phyloP scores from a whole-genome alignment of 2,329 filamentous ascomycete species.

The Aspergillus brasiliensis region DNA sequence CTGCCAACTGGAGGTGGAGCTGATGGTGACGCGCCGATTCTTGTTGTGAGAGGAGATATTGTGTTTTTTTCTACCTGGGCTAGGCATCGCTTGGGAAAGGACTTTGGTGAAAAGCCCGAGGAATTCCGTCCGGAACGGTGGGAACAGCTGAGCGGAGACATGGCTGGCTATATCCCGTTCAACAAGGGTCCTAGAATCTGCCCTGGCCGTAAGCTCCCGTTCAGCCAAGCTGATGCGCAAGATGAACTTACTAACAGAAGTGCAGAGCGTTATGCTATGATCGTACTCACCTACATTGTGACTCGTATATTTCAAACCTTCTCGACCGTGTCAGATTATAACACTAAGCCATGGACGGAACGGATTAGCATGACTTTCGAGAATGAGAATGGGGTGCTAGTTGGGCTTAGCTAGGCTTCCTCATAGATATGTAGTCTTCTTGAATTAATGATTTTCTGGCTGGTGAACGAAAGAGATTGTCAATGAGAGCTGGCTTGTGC shows the following conservation, averaged over 20 bases:
- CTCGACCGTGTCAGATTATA: conserved; percentile 11
- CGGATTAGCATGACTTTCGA: conserved; percentile 18
- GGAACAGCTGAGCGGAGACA: conserved; percentile 25
- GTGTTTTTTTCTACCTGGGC: conserved; percentile 26
- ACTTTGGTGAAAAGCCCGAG: conserved; percentile 30
- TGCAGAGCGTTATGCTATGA: conserved; percentile 17
- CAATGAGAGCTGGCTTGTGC: too few species aligned
- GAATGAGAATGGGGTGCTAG: conserved; percentile 18
- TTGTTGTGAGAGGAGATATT: conserved; percentile 23
- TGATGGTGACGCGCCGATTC: conserved; percentile 28
- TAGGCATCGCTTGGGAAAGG: conserved; percentile 33
- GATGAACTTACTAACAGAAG: neutral
- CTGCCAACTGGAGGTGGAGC: conserved; percentile 35
- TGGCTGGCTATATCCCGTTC: conserved; percentile 49
- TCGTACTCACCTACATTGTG: conserved; percentile 18
- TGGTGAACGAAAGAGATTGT: too few species aligned
- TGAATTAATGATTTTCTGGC: too few species aligned
- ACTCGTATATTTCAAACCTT: conserved; percentile 17
- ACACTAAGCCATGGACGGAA: conserved; percentile 13
- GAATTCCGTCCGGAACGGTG: conserved; percentile 37
- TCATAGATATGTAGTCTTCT: neutral
- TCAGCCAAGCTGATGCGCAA: neutral
- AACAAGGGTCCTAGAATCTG: conserved; percentile 50
- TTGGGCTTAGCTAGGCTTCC: neutral
- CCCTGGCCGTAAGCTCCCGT: conserved; percentile 8